These are phyloP conservation scores for Penicillium cosmopolitanum DNA, from an alignment of 495 filamentous ascomycete species.

Conservation along the genomic window DNA sequence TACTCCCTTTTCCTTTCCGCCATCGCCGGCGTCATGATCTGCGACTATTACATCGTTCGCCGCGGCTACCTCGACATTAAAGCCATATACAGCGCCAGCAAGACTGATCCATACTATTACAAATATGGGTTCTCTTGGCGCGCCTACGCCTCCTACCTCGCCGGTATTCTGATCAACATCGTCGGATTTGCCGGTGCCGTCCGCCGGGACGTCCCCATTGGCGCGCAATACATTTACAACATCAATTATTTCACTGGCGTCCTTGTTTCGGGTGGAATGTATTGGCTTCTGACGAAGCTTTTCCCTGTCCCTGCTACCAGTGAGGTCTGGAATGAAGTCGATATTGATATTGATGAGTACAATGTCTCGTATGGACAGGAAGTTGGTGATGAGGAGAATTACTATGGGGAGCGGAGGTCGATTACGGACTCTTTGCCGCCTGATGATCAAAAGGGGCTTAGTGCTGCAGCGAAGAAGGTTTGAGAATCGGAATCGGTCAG, in stretches of 20 bases:
- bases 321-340: slow-evolving; percentile 80
- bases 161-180: slow-evolving; percentile 88
- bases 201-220: slow-evolving; percentile 69
- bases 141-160: slow-evolving; percentile 81
- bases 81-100: slow-evolving; percentile 76
- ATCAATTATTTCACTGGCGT: slow-evolving; percentile 90
- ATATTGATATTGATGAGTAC: slow-evolving; percentile 55
- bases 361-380: slow-evolving; percentile 47
- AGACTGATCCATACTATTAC: slow-evolving; percentile 72
- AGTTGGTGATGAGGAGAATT: slow-evolving; percentile 31
- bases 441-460: slow-evolving; percentile 28
- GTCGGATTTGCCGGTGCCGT: slow-evolving; percentile 89
- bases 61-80: slow-evolving; percentile 79
- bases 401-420: slow-evolving; percentile 11
- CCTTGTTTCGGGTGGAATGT: slow-evolving; percentile 67
- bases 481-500: background rate
- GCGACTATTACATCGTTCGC: slow-evolving; percentile 89
- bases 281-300: slow-evolving; percentile 68
- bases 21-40: slow-evolving; percentile 87
- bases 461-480: slow-evolving; percentile 18
- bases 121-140: slow-evolving; percentile 78
- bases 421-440: slow-evolving; percentile 19
- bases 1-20: slow-evolving; percentile 96
- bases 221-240: slow-evolving; percentile 86
- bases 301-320: slow-evolving; percentile 76